Evolutionary conservation across 2,329 filamentous ascomycete species (phyloP), one percentile per base, ranked within the genome.

Genomic region (Stagonosporopsis vannaccii): DNA sequence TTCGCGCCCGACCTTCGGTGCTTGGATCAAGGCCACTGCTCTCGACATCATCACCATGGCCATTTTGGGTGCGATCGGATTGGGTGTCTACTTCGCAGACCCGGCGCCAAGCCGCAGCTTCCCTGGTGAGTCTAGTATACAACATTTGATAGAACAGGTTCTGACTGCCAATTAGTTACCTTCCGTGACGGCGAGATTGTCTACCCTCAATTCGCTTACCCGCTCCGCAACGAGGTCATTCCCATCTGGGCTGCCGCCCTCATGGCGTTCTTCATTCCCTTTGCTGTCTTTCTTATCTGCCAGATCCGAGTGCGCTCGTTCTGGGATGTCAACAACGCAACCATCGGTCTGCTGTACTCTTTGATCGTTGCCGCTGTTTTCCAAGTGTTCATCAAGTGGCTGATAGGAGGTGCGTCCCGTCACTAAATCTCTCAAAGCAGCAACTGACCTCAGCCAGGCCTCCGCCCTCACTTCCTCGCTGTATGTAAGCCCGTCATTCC

Each of bases 381-480:
- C 78, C 89, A 92, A 68, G 88, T 91, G 62, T 88, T 91, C 68
- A 67, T 91, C 71, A 92, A 92, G 76, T 88, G 84, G 83, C 82
- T 91, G 37, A 90, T 92, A 60, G 89, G 89, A 13, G 89, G 88
- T 13, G 78, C 89, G 19, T 57, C n/a, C 26, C 3, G 45, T 20
- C 33, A 40, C 19, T 11, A 20, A 2, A 9, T 25, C 17, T 17
- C 8, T 6, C 30, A 17, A 22, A 40, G 9, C 20, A 26, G 35
- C 9, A 6, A 46, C 15, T 47, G 41, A 61, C 32, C 11, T 35
- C 7, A 6, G 7, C 39, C 15, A 61, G 60, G 69, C 35, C 60
- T 75, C 9, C 72, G 72, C n/a, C 89, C 89, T 1, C 86, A 90
- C 72, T 91, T 91, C 77, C 81, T 91, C 19, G 81, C 80, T 20